phyloP scores from a whole-genome alignment of 140 eudicot genomes.

The Oenanthe javanica region DNA sequence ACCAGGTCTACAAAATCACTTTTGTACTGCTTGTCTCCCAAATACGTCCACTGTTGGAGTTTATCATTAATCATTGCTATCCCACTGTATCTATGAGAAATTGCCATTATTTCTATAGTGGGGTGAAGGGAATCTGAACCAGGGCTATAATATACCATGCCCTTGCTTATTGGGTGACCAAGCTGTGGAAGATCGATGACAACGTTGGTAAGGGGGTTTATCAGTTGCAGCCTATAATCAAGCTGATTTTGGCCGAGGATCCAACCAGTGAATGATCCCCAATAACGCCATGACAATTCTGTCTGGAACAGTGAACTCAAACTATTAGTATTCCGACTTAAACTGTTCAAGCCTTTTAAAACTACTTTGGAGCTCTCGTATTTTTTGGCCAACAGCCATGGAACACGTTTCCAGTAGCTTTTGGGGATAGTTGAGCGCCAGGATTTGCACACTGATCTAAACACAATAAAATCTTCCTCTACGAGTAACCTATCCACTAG shows the following conservation, averaged over 20 bases:
- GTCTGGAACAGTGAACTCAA: background rate
- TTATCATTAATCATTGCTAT: background rate
- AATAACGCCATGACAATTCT: conserved; percentile 3
- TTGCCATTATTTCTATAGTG: background rate
- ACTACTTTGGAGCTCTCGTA: background rate
- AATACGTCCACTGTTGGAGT: background rate
- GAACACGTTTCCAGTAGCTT: conserved; percentile 10
- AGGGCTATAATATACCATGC: background rate
- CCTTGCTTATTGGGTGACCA: conserved; percentile 8
- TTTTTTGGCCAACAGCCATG: conserved; percentile 3
- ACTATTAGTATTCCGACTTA: background rate
- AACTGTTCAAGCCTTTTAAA: conserved; percentile 8
- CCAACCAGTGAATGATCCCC: conserved; percentile 10
- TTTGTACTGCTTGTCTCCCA: background rate
- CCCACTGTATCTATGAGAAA: conserved; percentile 5
- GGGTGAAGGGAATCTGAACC: background rate
- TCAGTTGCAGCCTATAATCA: background rate
- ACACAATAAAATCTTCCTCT: background rate
- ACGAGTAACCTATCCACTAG: background rate
- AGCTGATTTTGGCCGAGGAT: conserved; percentile 4
- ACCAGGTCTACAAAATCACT: background rate
- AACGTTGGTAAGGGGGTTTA: conserved; percentile 5
- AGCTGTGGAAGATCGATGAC: background rate
- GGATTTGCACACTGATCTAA: conserved; percentile 8
- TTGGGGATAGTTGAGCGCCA: conserved; percentile 3